Base-by-base conservation (phyloP, 108 stramenopile species). In the Nitzschia palea region DNA sequence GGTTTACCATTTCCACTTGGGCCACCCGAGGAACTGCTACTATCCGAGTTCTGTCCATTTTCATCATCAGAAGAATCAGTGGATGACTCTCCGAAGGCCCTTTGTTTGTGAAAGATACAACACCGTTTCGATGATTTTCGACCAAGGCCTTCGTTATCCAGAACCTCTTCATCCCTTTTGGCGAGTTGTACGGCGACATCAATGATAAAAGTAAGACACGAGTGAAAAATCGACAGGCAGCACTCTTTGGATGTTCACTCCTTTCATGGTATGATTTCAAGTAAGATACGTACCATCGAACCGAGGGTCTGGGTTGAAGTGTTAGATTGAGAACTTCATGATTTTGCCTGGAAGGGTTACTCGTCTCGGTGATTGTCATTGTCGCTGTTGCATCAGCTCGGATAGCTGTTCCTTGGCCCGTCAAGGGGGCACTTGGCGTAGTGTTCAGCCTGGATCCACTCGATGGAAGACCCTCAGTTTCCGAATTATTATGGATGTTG, bases 61-160 rank as follows among this genome's bases (percentile, higher is more conserved):
- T 86, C 82, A 61, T 80, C 71, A 50, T 86, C 87, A 0, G 80
- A 81, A 18, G 88, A 88, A 61, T 94, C 93, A 0, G 93, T 94
- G 5, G 90, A 91, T 20, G 85, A 86, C 62, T 96, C 97, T 22
- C 88, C 96, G 70, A 96, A 98, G 10, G 77, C 77, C 51, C 94
- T 64, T 67, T 89, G 82, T 66, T 98, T 98, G 80, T 96, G 96
- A 73, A 92, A 98, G 48, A 98, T 97, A 74, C 97, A 98, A 67
- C 97, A 98, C 45, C 94, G 73, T 72, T 98, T 98, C 3, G 86
- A 88, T 17, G 87, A 91, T 77, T 97, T 97, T 44, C 91, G 64
- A 29, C 94, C 93, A 68, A 97, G 55, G 2, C 95, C 93, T 69
- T 98, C 97, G 63, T 98, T 98, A 62, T 98, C 89, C 14, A 97